Evolutionary conservation across 176 grass and related monocot genomes (phyloP), one percentile per base, ranked within the genome.

Genomic region (Guadua angustifolia): DNA sequence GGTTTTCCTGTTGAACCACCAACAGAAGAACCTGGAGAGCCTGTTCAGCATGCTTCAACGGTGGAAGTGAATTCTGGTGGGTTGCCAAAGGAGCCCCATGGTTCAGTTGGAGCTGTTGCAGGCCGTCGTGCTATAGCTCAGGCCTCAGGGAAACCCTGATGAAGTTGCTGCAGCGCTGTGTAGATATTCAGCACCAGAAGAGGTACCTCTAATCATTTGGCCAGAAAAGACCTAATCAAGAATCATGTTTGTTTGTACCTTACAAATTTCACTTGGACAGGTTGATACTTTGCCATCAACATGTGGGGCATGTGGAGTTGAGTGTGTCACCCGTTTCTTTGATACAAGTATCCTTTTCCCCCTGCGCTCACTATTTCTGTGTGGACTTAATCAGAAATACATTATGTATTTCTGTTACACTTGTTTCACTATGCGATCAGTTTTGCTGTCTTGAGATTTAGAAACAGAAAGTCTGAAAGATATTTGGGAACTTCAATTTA

Each of bases 161-260:
- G 95, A 98, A 88, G 84, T 98, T 85, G 93, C 91, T 25, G 89
- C 91, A 15, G 87, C 91, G 7, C 40, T 98, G 6, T 98, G 80
- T 90, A 90, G 87, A 76, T 98, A 98, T 80, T 87, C 93, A 77
- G 93, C 93, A 60, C 95, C 93, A 56, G 95, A 95, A 88, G 93
- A 98, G 91, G 95, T 98, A 89, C 36, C 6, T 13, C 26, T 79
- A 71, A 74, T 66, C 15, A 85, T 52, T 81, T 69, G 40, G n/a
- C 3, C 75, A 51, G 17, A 59, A 75, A 60, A 0, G 17, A 47
- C 56, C 11, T 53, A 57, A 45, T 71, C 40, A 66, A 17, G 35
- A 39, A 38, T 5, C 44, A 49, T 63, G 19, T 59, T 64, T 16
- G 15, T 29, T 59, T 44, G 12, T 55, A 38, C 5, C 79, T 82